Base-by-base conservation (phyloP, 352 stramenopile genomes). In the Saprolegnia parasitica region DNA sequence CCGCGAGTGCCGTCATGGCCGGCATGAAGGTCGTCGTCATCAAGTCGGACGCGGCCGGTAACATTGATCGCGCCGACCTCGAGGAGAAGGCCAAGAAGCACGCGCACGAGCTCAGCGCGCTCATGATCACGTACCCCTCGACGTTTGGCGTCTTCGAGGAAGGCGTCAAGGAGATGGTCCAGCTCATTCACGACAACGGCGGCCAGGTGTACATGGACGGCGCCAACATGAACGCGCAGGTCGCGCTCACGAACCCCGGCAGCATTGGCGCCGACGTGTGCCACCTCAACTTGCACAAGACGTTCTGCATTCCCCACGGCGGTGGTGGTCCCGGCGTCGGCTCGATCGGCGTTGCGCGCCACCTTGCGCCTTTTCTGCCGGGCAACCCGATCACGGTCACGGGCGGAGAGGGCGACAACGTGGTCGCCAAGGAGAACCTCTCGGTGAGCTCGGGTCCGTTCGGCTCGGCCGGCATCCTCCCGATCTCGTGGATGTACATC, bases 401-500 rank as follows among this genome's bases (percentile, higher is more conserved):
- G 24, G 86, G 88, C 23, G 90, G 91, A 39, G 88, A 97, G 73
- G 89, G 88, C 32, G 66, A 77, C 1, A 71, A 91, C 71, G 85
- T 83, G 9, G 78, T 92, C 24, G 73, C 78, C 39, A 97, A 97
- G 77, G 81, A 67, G 13, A 72, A 78, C n/a, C 88, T 81, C 40
- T 89, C 91, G 13, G 89, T 98, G 57, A 96, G 95, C 18, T 96
- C 91, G 35, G 97, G 96, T 35, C 97, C 96, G 18, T 99, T 98
- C 73, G 97, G 97, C 26, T 98, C 91, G 61, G 96, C 97, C 9
- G 90, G 96, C 56, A 99, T 99, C 72, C 83, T 99, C 32, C 97
- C 97, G 26, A 99, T 99, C 77, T 98, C 96, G 9, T 99, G 96
- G 95, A 99, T 99, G 96, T 99, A 99, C 83, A 99, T 99, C 73